Evolutionary conservation across 805 yeast genomes (phyloP), one percentile per base, ranked within the genome.

Genomic region (Lachancea dasiensis): DNA sequence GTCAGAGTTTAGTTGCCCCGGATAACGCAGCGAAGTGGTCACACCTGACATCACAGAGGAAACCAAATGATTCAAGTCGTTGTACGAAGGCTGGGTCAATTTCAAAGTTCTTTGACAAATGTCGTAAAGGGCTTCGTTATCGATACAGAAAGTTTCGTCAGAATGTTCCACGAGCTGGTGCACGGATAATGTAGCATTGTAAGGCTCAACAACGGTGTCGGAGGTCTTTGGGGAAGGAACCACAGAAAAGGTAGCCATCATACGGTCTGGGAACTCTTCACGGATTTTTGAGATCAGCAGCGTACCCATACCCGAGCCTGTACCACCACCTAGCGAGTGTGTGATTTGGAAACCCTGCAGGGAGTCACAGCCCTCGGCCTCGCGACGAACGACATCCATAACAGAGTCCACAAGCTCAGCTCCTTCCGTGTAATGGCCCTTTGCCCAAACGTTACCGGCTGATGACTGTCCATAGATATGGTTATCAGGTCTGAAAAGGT

Each of bases 221-320:
- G 92, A 81, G 37, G 82, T 86, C 63, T 83, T 83, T 54, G 94
- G 92, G 28, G 94, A 82, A 34, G 96, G 96, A 47, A 86, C 81
- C 41, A 87, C 95, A 8, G 95, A 86, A 59, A 86, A 87, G 22
- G 95, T 86, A 17, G 95, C 94, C 82, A 86, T 79, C 95, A 87
- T 87, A 70, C 95, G 78, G 65, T 87, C 96, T 36, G 95, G 90
- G 56, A 79, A 87, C 64, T 87, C 95, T 63, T 87, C 96, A 65
- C 89, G 78, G 57, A 87, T 82, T 60, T 81, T 81, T 43, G 87
- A 77, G 54, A 87, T 77, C 57, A 87, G 73, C 52, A 87, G 65
- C 31, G 96, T 87, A 61, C 96, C 96, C 86, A 87, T 79, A 65
- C 96, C 96, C 22, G 95, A 85, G 58, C 96, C 96, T 39, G 96